These are phyloP conservation scores for Fusarium sterilihyphosum DNA, from an alignment of 2,329 filamentous ascomycete species.

Conservation along the genomic window DNA sequence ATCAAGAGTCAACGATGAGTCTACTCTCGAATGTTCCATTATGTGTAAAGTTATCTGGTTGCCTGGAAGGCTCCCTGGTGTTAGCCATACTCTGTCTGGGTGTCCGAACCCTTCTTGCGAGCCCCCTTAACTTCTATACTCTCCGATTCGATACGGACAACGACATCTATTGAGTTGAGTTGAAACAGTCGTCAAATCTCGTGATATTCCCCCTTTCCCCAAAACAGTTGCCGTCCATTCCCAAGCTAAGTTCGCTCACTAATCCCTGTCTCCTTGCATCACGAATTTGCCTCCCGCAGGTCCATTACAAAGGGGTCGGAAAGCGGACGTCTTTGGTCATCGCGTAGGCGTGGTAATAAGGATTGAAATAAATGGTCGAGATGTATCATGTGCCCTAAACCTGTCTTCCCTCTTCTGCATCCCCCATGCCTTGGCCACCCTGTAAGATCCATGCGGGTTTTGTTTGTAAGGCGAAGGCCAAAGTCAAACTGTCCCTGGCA, in stretches of 20 bases:
- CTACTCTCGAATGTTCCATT: slow-evolving; percentile 37
- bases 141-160: slow-evolving; percentile 14
- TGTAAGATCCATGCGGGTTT: slow-evolving; percentile 25
- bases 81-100: slow-evolving; percentile 17
- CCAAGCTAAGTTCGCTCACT: slow-evolving; percentile 32
- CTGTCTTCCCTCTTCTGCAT: slow-evolving; percentile 11
- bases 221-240: slow-evolving; percentile 21
- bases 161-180: slow-evolving; percentile 29
- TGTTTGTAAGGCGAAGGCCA: slow-evolving; percentile 23
- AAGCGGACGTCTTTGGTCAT: slow-evolving; percentile 29
- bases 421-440: slow-evolving; percentile 8
- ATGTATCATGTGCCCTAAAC: slow-evolving; percentile 18
- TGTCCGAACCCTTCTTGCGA: slow-evolving; percentile 17
- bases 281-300: slow-evolving; percentile 30
- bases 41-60: slow-evolving; percentile 34
- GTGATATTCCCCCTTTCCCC: slow-evolving; percentile 37
- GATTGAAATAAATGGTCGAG: slow-evolving; percentile 27
- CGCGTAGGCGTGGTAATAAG: slow-evolving; percentile 25
- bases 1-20: background rate
- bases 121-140: slow-evolving; percentile 30
- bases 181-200: slow-evolving; percentile 35
- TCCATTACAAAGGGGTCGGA: slow-evolving; percentile 20
- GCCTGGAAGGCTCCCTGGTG: slow-evolving; percentile 31
- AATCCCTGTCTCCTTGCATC: slow-evolving; percentile 17
- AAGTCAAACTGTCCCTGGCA: slow-evolving; percentile 19